Evolutionary conservation across 164 flowering plant species (phyloP), one percentile per base, ranked within the genome.

Genomic region (Aristolochia californica): DNA sequence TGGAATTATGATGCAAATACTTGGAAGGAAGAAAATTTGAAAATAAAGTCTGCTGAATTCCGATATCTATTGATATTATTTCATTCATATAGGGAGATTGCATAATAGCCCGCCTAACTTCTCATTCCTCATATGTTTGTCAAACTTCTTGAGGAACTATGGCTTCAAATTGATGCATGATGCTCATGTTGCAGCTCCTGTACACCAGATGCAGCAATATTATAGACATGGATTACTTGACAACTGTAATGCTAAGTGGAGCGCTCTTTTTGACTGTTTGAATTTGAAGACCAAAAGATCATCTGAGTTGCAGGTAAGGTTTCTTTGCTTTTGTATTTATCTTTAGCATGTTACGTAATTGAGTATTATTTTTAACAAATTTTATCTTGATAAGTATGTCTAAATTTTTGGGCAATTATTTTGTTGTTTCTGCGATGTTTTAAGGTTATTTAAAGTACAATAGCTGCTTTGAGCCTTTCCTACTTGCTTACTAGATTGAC

Each of bases 201-300:
- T 88, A 62, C 88, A 87, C 68, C 97, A 93, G 73, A 69, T 93
- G 94, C 95, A 88, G 77, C 93, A 87, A 65, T 93, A 88, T 71
- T 93, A 93, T 66, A 67, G 97, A 62, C 67, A 75, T 53, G 98
- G 98, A 44, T 66, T 47, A 21, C 71, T 87, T 51, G 98, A 87
- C 66, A 83, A 83, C 63, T 91, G 98, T 60, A 71, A 72, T 21
- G 63, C 50, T 24, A 88, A 86, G 68, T 88, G 88, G 90, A 75
- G 52, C 64, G 78, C 75, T 64, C 80, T 88, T 60, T 49, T 75
- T 69, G 97, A 93, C 63, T 89, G 97, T 70, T 74, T 89, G 22
- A 68, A 15, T 44, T 72, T 89, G 59, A 89, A 89, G 75, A 86
- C 91, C 43, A 89, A 86, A 62, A 68, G 75, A n/a, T 53, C 83